phyloP scores from a whole-genome alignment of 345 rosid species.

The Eucalyptus regnans region DNA sequence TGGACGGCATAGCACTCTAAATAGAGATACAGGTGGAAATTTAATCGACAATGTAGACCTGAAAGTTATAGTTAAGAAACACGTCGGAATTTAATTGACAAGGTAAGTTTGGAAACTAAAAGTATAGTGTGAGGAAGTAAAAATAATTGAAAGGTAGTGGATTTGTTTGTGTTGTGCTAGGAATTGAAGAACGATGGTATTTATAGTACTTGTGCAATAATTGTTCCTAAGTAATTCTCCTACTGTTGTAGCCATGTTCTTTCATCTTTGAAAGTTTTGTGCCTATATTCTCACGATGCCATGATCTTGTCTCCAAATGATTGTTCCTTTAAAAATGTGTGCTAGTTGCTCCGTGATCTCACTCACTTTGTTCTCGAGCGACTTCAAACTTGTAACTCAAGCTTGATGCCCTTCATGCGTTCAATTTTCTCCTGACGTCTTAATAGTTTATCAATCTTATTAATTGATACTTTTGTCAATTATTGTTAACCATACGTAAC shows the following conservation, averaged over 20 bases:
- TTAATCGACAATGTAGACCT: too few relatives aligned
- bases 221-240: neutral
- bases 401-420: neutral
- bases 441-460: neutral
- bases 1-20: neutral
- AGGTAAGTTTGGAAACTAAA: too few relatives aligned
- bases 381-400: neutral
- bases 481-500: too few relatives aligned
- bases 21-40: too few relatives aligned
- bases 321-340: neutral
- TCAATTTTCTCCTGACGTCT: neutral
- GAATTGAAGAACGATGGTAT: too few relatives aligned
- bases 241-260: neutral
- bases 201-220: neutral
- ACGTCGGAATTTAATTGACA: accelerated
- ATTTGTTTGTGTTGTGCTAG: neutral
- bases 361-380: neutral
- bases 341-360: neutral
- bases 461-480: neutral
- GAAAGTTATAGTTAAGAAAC: neutral
- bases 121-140: too few relatives aligned
- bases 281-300: neutral
- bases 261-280: neutral
- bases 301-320: too few relatives aligned
- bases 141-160: neutral